Evolutionary conservation across 2,329 filamentous ascomycete species (phyloP).

Genomic region (Parastagonospora nodorum): DNA sequence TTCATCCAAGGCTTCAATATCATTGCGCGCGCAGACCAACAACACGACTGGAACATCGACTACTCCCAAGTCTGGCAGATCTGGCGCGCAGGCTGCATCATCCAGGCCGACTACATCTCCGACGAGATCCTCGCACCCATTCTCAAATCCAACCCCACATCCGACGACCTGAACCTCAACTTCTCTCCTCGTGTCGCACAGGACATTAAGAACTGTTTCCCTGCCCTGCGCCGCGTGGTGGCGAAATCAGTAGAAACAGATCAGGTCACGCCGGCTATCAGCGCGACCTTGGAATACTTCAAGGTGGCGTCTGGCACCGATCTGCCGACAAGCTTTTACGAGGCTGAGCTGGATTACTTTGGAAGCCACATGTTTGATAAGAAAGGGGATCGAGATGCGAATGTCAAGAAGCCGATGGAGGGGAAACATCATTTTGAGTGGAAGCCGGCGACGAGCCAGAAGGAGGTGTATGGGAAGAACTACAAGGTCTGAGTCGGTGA

Average conservation of each 20-base stretch:
- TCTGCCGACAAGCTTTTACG: slow-evolving; percentile 71
- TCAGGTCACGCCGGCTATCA: slow-evolving; percentile 64
- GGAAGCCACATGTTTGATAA: slow-evolving; percentile 69
- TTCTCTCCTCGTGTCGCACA: slow-evolving; percentile 52
- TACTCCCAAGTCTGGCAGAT: slow-evolving; percentile 61
- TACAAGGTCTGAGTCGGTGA: slow-evolving; percentile 4
- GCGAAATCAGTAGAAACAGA: slow-evolving; percentile 61
- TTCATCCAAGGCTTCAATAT: slow-evolving; percentile 71
- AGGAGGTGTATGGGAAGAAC: slow-evolving; percentile 24
- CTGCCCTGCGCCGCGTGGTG: slow-evolving; percentile 61
- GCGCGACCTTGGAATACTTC: slow-evolving; percentile 68
- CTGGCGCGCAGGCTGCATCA: slow-evolving; percentile 74
- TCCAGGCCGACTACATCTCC: slow-evolving; percentile 68
- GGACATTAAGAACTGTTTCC: slow-evolving; percentile 59
- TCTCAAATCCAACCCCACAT: slow-evolving; percentile 38
- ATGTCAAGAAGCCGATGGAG: slow-evolving; percentile 54
- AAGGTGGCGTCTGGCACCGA: slow-evolving; percentile 66
- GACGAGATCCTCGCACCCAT: slow-evolving; percentile 59
- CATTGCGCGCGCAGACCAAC: slow-evolving; percentile 62
- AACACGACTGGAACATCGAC: slow-evolving; percentile 64
- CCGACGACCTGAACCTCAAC: slow-evolving; percentile 55
- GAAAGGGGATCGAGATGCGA: slow-evolving; percentile 57
- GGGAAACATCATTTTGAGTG: slow-evolving; percentile 69
- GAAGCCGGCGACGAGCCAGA: slow-evolving; percentile 50
- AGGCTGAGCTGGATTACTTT: slow-evolving; percentile 74